Conservation (phyloP, 139 green algal genomes). For the Chlamydomonas sp. region DNA sequence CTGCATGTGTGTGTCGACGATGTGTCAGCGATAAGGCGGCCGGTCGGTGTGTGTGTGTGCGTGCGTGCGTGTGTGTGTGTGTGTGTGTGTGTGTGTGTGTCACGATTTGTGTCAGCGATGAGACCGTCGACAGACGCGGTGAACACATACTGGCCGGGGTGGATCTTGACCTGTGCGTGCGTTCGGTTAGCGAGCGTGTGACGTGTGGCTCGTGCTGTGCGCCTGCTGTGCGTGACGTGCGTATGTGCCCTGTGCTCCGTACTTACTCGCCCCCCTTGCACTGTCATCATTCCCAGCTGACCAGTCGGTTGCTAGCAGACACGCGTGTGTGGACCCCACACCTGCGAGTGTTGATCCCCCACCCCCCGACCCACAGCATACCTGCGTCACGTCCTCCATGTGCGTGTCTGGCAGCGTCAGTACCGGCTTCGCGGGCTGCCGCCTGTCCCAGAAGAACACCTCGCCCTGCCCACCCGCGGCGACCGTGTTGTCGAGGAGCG, state of each 20-base stretch:
- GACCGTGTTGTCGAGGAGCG: slow-evolving; percentile 36
- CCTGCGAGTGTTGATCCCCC: background rate
- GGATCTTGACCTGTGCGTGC: slow-evolving; percentile 60
- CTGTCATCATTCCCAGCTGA: no score
- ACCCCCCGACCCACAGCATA: slow-evolving; percentile 6
- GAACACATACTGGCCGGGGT: slow-evolving; percentile 38
- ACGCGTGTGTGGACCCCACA: background rate
- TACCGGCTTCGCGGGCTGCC: slow-evolving; percentile 27
- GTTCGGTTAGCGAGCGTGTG: no score
- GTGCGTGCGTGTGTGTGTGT: no score
- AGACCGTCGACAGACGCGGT: slow-evolving; percentile 61
- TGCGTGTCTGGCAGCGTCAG: slow-evolving; percentile 64
- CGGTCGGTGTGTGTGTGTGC: no score
- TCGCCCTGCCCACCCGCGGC: slow-evolving; percentile 54
- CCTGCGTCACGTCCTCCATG: slow-evolving; percentile 64
- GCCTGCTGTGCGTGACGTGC: background rate
- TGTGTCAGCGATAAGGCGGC: no score
- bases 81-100: no score
- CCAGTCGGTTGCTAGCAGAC: no score
- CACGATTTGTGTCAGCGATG: slow-evolving; percentile 66
- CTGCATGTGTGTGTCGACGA: no score
- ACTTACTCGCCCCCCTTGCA: no score
- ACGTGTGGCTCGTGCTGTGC: slow-evolving; percentile 63
- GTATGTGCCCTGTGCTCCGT: no score
- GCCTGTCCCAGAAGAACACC: slow-evolving; percentile 72